Conservation (phyloP, 1,284 basidiomycete genomes). For the Tranzscheliella williamsii region DNA sequence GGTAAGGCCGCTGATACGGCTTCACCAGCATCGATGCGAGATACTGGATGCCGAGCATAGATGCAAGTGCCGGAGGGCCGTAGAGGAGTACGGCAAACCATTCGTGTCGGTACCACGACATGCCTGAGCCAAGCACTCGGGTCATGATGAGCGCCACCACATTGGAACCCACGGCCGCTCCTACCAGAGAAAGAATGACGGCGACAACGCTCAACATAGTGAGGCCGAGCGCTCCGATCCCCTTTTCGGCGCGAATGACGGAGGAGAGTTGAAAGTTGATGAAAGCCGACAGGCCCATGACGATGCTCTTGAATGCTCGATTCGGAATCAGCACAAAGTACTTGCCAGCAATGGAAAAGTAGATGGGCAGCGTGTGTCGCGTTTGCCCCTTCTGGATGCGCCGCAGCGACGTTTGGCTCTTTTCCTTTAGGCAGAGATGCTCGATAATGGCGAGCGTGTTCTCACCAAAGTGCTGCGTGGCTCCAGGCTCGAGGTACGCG, state of each 20-base stretch:
- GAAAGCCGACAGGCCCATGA: conserved; percentile 51
- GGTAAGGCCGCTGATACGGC: conserved; percentile 43
- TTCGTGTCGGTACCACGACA: conserved; percentile 67
- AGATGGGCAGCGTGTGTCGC: conserved; percentile 69
- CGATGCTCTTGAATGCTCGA: conserved; percentile 55
- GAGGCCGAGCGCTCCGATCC: conserved; percentile 36
- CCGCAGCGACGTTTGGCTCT: conserved; percentile 54
- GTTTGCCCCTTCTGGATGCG: conserved; percentile 20
- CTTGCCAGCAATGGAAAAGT: conserved; percentile 64
- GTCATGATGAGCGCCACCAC: conserved; percentile 74
- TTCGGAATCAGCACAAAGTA: conserved; percentile 65
- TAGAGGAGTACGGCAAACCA: conserved; percentile 75
- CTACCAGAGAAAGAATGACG: conserved; percentile 56
- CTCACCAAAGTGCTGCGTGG: conserved; percentile 84
- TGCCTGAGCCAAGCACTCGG: conserved; percentile 68
- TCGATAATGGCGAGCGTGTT: conserved; percentile 82
- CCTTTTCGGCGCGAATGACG: conserved; percentile 58
- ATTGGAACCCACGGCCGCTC: conserved; percentile 70
- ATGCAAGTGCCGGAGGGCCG: conserved; percentile 69
- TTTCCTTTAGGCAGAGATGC: conserved; percentile 68
- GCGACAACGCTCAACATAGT: conserved; percentile 44
- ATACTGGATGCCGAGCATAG: conserved; percentile 69
- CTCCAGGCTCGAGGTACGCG: conserved; percentile 78
- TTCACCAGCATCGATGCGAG: conserved; percentile 68
- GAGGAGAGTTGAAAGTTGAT: conserved; percentile 58